Conservation (phyloP, 495 filamentous ascomycete species). For the Talaromyces proteolyticus region DNA sequence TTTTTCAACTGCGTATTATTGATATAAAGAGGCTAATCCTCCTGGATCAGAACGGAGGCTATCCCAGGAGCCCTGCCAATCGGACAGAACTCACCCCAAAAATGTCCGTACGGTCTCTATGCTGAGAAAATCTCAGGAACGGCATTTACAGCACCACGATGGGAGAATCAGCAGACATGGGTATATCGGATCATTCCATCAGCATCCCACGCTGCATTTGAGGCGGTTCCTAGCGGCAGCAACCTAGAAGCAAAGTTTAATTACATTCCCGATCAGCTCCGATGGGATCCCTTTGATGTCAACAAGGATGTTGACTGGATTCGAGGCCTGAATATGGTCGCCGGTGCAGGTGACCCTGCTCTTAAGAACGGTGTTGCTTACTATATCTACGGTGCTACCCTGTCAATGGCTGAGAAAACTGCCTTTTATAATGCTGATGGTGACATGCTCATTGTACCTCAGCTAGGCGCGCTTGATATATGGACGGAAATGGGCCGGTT, state of each 20-base stretch:
- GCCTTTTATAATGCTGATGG: conserved; percentile 88
- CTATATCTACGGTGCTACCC: conserved; percentile 73
- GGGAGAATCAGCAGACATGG: conserved; percentile 89
- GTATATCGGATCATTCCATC: conserved; percentile 85
- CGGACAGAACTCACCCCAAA: conserved; percentile 84
- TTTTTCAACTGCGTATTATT: no score
- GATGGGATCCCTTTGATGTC: conserved; percentile 86
- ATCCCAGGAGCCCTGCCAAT: conserved; percentile 54
- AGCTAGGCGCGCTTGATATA: conserved; percentile 79
- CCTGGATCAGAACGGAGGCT: conserved; percentile 30
- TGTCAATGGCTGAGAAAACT: conserved; percentile 62
- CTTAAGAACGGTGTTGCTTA: conserved; percentile 78
- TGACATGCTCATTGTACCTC: conserved; percentile 78
- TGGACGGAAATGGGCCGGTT: conserved; percentile 78
- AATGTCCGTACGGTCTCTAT: conserved; percentile 78
- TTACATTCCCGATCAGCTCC: conserved; percentile 77
- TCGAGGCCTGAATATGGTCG: conserved; percentile 67
- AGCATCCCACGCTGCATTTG: conserved; percentile 73
- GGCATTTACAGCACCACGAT: conserved; percentile 86
- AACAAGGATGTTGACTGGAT: conserved; percentile 72
- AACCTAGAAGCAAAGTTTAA: conserved; percentile 43
- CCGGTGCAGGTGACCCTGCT: conserved; percentile 77
- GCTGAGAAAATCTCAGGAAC: conserved; percentile 92
- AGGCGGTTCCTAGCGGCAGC: conserved; percentile 42
- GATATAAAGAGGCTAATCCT: no score